Percentiles rank a stretch among this genome's conserved stretches.
Evolutionary conservation across 371 early-diverging fungal genomes (phyloP).

Genomic region (Choanephora cucurbitarum): DNA sequence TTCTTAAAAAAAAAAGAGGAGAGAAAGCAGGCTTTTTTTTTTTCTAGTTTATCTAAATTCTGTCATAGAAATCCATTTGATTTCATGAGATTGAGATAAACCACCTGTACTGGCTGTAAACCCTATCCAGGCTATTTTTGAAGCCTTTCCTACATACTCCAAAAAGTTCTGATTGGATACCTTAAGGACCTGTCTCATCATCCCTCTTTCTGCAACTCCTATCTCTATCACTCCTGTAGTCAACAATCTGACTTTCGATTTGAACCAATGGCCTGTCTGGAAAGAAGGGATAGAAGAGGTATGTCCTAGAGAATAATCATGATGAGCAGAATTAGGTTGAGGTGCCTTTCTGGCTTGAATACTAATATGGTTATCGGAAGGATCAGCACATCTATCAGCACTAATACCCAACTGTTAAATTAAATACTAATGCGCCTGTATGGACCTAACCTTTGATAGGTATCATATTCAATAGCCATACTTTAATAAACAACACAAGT

Average conservation of each 20-base stretch:
- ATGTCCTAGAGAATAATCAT: slow-evolving; percentile 45
- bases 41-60: slow-evolving; percentile 3
- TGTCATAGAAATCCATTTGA: slow-evolving; percentile 19
- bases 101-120: slow-evolving; percentile 63
- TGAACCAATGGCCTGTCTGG: slow-evolving; percentile 37
- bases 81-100: slow-evolving; percentile 48
- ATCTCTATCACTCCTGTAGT: slow-evolving; percentile 14
- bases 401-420: slow-evolving; percentile 21
- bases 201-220: slow-evolving; percentile 17
- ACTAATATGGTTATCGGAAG: slow-evolving; percentile 56
- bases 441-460: slow-evolving; percentile 40
- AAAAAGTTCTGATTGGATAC: slow-evolving; percentile 24
- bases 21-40: not conserved
- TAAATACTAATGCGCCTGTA: not conserved
- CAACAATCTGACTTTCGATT: slow-evolving; percentile 25
- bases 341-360: slow-evolving; percentile 41
- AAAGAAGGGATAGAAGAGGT: slow-evolving; percentile 42
- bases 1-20: not conserved
- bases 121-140: slow-evolving; percentile 39
- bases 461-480: slow-evolving; percentile 60
- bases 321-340: slow-evolving; percentile 45
- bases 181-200: slow-evolving; percentile 28
- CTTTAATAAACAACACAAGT: no score
- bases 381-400: slow-evolving; percentile 47
- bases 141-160: not conserved